Conservation (phyloP, 2,329 filamentous ascomycete species). For the Phyllosticta citrichinensis region DNA sequence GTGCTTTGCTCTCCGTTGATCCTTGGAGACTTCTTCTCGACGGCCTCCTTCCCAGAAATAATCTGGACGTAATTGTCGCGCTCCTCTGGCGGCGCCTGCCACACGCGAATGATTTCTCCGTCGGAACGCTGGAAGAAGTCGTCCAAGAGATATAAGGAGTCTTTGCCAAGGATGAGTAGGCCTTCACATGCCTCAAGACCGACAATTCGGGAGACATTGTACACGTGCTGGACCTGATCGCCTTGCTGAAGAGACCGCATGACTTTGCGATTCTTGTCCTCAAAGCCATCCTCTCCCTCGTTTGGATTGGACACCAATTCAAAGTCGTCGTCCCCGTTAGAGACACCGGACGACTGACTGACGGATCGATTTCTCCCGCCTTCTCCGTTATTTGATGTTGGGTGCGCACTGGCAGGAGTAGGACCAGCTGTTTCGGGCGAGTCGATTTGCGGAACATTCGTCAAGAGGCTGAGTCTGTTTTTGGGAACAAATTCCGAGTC, state of each 20-base stretch:
- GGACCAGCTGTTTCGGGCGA: slow-evolving; percentile 17
- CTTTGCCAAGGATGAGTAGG: slow-evolving; percentile 84
- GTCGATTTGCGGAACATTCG: slow-evolving; percentile 25
- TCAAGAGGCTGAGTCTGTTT: slow-evolving; percentile 38
- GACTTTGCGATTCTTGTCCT: slow-evolving; percentile 97
- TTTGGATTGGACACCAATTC: slow-evolving; percentile 92
- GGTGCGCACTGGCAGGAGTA: slow-evolving; percentile 14
- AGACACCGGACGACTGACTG: slow-evolving; percentile 33
- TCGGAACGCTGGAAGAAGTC: slow-evolving; percentile 92
- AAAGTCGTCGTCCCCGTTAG: slow-evolving; percentile 72
- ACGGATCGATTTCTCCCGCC: slow-evolving; percentile 26
- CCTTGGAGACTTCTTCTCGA: slow-evolving; percentile 20
- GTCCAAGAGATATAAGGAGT: slow-evolving; percentile 87
- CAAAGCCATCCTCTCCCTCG: slow-evolving; percentile 73
- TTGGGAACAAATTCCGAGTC: slow-evolving; percentile 41
- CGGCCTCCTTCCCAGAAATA: slow-evolving; percentile 56
- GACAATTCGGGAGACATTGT: slow-evolving; percentile 89
- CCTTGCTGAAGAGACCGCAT: slow-evolving; percentile 87
- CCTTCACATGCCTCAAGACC: slow-evolving; percentile 91
- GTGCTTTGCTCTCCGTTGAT: slow-evolving; percentile 62
- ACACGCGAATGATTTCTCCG: slow-evolving; percentile 93
- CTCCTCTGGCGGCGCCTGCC: slow-evolving; percentile 85
- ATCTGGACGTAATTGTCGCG: slow-evolving; percentile 92
- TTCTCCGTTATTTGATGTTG: slow-evolving; percentile 11
- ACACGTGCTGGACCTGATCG: slow-evolving; percentile 86